Base-by-base conservation (phyloP, 306 rosid species). In the Abrus pulchellus region DNA sequence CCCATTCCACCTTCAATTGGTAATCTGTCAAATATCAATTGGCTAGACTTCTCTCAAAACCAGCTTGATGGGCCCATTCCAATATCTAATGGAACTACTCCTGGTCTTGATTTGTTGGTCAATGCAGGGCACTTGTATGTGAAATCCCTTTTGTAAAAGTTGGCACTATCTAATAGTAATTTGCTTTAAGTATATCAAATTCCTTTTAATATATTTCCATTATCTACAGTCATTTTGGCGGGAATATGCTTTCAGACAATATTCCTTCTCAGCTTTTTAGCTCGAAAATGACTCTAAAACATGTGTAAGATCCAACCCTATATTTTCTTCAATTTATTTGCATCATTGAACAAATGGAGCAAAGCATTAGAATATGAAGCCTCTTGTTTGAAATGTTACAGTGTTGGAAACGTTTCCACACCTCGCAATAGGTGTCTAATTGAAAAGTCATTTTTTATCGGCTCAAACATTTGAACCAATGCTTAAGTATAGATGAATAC, bases 171-270 rank as follows among this genome's bases (percentile, higher is more conserved):
- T 36, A 6, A 75, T 7, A 34, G 28, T 63, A 13, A 12, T 71
- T 63, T 63, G 0, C 10, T 64, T 69, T 56, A 49, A 64, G 27
- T 49, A 9, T 29, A 48, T 57, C 45, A 66, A 48, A 56, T 55
- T 56, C 48, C 33, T 32, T 56, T 77, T 81, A 47, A 81, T 55
- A 48, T 7, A 50, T 78, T 67, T 78, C 20, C 60, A 36, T 75
- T 76, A 47, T 83, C n/a, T 68, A 30, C 89, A 92, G 94, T 85
- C 97, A 92, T 85, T 76, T 86, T 79, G 90, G 91, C 78, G 63
- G 20, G 56, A 92, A 92, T 71, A 75, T 70, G 59, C 90, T 92
- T 71, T 77, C 87, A 8, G 97, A 89, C 4, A 4, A 3, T 30
- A 87, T 92, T 83, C 92, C 94, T 28, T 20, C 85, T 5, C 3